Evolutionary conservation across 1,284 basidiomycete species (phyloP), one percentile per base, ranked within the genome.

Genomic region (Ceratobasidium sp.): DNA sequence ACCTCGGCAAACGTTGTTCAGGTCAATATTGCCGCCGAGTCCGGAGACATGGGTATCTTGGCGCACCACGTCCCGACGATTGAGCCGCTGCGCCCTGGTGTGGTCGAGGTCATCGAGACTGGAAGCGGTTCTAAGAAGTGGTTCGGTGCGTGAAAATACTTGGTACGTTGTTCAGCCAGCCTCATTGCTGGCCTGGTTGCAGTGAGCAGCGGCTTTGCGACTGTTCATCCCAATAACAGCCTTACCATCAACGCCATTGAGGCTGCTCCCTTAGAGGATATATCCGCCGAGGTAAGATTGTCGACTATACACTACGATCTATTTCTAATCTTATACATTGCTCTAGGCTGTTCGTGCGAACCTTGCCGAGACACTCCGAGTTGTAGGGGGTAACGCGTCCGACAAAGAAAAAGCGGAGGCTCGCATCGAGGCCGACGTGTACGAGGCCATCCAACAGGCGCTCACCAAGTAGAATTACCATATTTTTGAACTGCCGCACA

Each of bases 11-110:
- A 96, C 85, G 96, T 97, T 79, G 91, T 94, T 48, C 96, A 98
- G 87, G 96, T 98, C 82, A 98, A 97, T 88, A 88, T 98, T 81
- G 88, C 96, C 62, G 97, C 96, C 68, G 93, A 92, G 78, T 93
- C 95, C n/a, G 97, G 96, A 86, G 96, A 98, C 86, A 98, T 98
- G 96, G 96, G 97, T 89, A 94, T 98, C 83, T 91, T 98, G 81
- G 95, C 97, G 82, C 97, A 97, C 89, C 96, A 99, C 87, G 96
- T 98, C 79, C 92, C 96, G 60, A 93, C 95, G 44, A 93, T 98
- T 80, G 96, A 99, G 86, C 90, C 96, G 73, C 89, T 99, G 78
- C 94, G 95, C 84, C 93, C 97, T 66, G 97, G 96, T 85, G 89
- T 98, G 79, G 88, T 99, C 78, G 96, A 99, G 87, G 93, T 98